Base-by-base conservation (phyloP, 177 flowering plant genomes). In the Vitis hybrid region DNA sequence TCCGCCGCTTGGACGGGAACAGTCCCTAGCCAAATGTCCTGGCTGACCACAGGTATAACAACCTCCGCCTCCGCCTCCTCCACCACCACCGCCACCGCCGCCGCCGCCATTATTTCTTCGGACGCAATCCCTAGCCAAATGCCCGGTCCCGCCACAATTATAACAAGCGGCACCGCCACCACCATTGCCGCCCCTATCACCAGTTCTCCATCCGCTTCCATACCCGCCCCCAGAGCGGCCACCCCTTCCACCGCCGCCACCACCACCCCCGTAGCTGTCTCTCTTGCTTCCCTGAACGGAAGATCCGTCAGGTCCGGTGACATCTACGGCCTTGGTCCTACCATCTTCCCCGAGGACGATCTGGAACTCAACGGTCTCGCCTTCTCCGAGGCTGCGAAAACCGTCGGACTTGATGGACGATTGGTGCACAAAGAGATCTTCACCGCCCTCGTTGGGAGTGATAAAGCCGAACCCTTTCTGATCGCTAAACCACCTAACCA, bases 381-480 rank as follows among this genome's bases (percentile, higher is more conserved):
- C 88, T 22, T 73, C 86, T 2, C 65, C 64, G 3, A 91, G 80
- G 61, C 81, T 75, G 0, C 94, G 85, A 67, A 60, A 87, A 51
- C 97, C 91, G 6, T 88, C 90, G 55, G 90, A 78, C 55, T 67
- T 72, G 77, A 91, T 90, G 26, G 86, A 78, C 12, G 89, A 75
- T 22, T 91, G 91, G 56, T 91, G 97, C 18, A 89, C 97, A 69
- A 91, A 91, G 8, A 91, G 84, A 73, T 91, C 97, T 15, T 85
- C 89, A 51, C 84, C 72, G 6, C 85, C 90, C 64, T 81, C 89
- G 16, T 80, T 82, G 3, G 91, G 92, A 1, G 72, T 76, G 74
- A 91, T 91, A 78, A 91, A 91, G 3, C 93, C 97, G 67, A 73
- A 89, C 1, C 96, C 92, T 69, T 84, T 88, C 49, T 8, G 55